Percentiles rank a stretch among this genome's conserved stretches.
These are phyloP conservation scores for Plasmodium coatneyi DNA, from an alignment of 169 alveolate genomes.

Conservation along the genomic window DNA sequence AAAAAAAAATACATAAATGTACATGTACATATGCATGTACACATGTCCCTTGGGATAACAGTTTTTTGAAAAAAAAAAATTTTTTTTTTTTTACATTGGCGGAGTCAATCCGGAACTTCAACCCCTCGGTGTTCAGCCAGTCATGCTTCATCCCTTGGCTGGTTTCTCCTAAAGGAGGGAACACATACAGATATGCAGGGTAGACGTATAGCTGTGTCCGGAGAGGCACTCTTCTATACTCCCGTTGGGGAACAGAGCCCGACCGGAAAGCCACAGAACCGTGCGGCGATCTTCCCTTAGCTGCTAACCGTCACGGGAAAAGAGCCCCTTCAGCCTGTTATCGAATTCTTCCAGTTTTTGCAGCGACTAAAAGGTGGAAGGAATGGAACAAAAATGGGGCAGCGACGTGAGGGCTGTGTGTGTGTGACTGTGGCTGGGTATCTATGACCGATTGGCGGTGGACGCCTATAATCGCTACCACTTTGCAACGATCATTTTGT, in stretches of 20 bases:
- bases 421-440: neutral
- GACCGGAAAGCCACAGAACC: neutral
- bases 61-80: neutral
- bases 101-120: constrained; percentile 41
- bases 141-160: constrained; percentile 4
- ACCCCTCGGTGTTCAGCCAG: constrained; percentile 46
- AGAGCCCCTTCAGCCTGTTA: constrained; percentile 40
- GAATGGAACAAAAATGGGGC: neutral
- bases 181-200: neutral
- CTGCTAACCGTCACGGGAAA: constrained; percentile 9
- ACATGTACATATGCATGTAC: neutral
- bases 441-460: neutral
- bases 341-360: constrained; percentile 57
- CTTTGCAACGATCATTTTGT: too few species aligned
- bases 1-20: too few species aligned
- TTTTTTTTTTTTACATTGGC: constrained; percentile 40
- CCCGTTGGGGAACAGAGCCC: neutral
- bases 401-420: neutral
- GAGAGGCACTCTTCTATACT: neutral
- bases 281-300: neutral
- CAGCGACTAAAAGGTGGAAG: constrained; percentile 15
- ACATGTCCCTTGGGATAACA: neutral
- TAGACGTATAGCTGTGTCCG: neutral
- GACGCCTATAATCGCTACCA: neutral
- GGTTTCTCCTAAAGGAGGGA: neutral